phyloP scores from a whole-genome alignment of 225 moss, liverwort and hornwort genomes.

The Lunularia cruciata region DNA sequence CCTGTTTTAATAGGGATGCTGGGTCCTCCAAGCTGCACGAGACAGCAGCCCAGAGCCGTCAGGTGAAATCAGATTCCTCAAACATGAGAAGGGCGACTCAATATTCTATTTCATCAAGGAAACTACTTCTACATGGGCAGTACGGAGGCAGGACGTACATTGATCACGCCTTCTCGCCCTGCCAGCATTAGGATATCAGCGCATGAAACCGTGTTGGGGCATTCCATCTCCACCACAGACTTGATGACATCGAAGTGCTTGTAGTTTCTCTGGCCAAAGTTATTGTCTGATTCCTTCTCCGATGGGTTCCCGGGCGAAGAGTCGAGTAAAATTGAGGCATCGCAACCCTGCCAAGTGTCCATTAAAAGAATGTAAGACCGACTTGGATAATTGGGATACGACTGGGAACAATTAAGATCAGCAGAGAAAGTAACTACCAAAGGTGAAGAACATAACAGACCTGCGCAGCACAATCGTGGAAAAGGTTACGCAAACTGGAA shows the following conservation, averaged over 20 bases:
- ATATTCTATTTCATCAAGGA: neutral
- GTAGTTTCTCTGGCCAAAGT: constrained; percentile 55
- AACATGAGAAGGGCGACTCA: neutral
- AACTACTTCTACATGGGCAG: neutral
- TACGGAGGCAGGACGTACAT: neutral
- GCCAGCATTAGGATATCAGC: constrained; percentile 55
- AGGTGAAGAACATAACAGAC: neutral
- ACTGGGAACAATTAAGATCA: no score
- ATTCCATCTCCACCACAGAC: constrained; percentile 45
- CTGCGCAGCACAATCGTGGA: constrained; percentile 15
- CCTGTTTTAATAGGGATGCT: constrained; percentile 53
- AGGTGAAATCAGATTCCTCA: neutral
- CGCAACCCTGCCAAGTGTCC: constrained; percentile 44
- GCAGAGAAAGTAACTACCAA: neutral
- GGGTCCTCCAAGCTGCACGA: constrained; percentile 57
- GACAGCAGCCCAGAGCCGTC: neutral
- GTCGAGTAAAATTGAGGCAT: constrained; percentile 57
- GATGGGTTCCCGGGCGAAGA: constrained; percentile 35
- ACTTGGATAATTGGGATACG: no score
- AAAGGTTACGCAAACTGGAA: constrained; percentile 19
- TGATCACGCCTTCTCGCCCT: constrained; percentile 50
- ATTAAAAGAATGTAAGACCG: no score
- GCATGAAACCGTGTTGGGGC: constrained; percentile 60
- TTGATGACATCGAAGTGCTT: constrained; percentile 55
- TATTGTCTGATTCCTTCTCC: constrained; percentile 53